phyloP scores from a whole-genome alignment of 2,329 filamentous ascomycete genomes.

The Diaporthe citri region DNA sequence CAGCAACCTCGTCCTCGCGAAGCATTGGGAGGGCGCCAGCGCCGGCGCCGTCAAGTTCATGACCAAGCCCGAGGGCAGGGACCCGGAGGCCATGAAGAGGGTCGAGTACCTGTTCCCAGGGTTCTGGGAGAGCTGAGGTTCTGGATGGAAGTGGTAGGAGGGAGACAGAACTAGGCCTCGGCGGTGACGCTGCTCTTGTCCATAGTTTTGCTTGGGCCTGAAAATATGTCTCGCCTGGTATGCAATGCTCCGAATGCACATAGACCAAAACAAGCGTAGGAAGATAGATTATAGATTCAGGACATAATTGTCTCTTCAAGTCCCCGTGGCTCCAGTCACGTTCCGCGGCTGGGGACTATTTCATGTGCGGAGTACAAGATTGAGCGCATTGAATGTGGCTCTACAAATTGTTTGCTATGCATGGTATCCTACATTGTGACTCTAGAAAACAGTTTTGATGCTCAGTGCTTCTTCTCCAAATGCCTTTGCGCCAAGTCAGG shows the following conservation, averaged over 20 bases:
- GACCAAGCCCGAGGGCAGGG: constrained; percentile 82
- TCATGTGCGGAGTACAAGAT: background rate
- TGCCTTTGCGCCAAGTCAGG: constrained; percentile 25
- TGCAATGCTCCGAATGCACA: background rate
- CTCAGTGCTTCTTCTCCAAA: constrained; percentile 8
- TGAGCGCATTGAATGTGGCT: constrained; percentile 8
- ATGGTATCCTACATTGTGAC: constrained; percentile 31
- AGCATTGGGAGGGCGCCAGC: constrained; percentile 82
- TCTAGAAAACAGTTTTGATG: background rate
- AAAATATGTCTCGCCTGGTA: constrained; percentile 7
- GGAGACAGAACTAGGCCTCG: background rate
- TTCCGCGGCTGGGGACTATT: background rate
- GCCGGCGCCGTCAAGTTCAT: constrained; percentile 85
- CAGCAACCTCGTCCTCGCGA: constrained; percentile 79
- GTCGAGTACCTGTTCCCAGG: constrained; percentile 90
- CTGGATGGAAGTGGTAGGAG: background rate
- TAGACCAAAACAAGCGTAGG: background rate
- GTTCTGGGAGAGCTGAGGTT: constrained; percentile 67
- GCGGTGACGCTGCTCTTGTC: constrained; percentile 6
- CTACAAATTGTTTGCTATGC: constrained; percentile 30
- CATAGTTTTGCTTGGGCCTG: background rate
- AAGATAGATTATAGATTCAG: constrained; percentile 4
- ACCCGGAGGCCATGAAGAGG: constrained; percentile 80
- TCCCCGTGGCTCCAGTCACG: background rate
- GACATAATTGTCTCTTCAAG: background rate